A percentile compares a stretch with the other conserved stretches of the same genome.
phyloP scores from a whole-genome alignment of 2,329 filamentous ascomycete genomes.

The Fusarium pilosicola region DNA sequence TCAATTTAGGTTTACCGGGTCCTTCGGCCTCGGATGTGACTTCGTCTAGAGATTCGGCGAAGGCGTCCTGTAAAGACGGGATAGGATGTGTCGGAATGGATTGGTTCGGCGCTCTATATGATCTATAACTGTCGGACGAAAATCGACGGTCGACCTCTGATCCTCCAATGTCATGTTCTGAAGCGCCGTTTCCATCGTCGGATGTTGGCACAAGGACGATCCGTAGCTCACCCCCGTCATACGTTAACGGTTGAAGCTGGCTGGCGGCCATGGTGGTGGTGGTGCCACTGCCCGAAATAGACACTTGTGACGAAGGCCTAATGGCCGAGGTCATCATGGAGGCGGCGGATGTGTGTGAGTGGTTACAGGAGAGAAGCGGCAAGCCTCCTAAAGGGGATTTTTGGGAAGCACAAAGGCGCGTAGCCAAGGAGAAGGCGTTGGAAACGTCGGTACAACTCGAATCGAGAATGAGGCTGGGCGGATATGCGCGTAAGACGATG shows the following conservation, averaged over 20 bases:
- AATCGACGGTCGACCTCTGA: constrained; percentile 27
- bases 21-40: constrained; percentile 62
- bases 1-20: constrained; percentile 61
- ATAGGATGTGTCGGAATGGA: constrained; percentile 70
- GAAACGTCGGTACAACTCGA: constrained; percentile 12
- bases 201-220: constrained; percentile 45
- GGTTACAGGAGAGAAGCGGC: constrained; percentile 24
- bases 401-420: constrained; percentile 12
- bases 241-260: constrained; percentile 46
- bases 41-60: constrained; percentile 83
- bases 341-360: constrained; percentile 5
- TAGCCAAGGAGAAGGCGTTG: neutral
- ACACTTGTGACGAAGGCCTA: constrained; percentile 40
- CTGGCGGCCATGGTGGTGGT: constrained; percentile 46
- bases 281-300: constrained; percentile 38
- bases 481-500: constrained; percentile 24
- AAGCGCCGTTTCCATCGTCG: constrained; percentile 27
- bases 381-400: constrained; percentile 22
- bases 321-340: constrained; percentile 39
- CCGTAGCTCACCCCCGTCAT: constrained; percentile 43
- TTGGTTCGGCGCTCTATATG: constrained; percentile 35
- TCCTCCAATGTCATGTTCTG: constrained; percentile 15
- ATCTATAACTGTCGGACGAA: constrained; percentile 39
- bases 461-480: constrained; percentile 5
- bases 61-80: constrained; percentile 79